A percentile compares a stretch with the other conserved stretches of the same genome.
Conservation (phyloP, 805 yeast species). For the Torulaspora maleeae region DNA sequence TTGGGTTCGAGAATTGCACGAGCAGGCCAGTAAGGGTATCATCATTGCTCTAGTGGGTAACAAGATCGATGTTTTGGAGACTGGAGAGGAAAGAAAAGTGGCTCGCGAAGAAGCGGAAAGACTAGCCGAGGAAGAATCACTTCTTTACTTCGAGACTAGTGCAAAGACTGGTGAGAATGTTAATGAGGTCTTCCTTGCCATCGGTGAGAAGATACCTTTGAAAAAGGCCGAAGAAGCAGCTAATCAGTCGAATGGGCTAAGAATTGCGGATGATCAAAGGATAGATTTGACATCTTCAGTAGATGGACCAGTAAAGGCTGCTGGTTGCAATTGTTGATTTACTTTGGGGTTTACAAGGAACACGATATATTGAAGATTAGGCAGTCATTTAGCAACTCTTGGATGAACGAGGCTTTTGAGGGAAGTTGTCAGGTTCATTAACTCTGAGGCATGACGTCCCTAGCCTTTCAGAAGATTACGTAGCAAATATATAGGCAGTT, state of each 20-base stretch:
- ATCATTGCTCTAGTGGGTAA: conserved; percentile 93
- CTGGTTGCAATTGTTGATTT: conserved; percentile 34
- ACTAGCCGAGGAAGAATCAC: conserved; percentile 85
- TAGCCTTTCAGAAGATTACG: neutral
- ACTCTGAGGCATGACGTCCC: neutral
- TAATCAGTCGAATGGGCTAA: conserved; percentile 20
- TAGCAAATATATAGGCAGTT: neutral
- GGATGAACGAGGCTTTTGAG: no score
- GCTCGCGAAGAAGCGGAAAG: conserved; percentile 80
- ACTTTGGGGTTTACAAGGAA: neutral
- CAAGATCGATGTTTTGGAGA: conserved; percentile 73
- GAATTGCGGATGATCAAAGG: conserved; percentile 29
- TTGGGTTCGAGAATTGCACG: conserved; percentile 95
- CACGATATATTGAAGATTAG: neutral
- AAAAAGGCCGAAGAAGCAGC: conserved; percentile 28
- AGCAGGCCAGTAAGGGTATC: conserved; percentile 89
- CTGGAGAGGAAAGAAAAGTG: conserved; percentile 56
- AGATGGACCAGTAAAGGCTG: conserved; percentile 30
- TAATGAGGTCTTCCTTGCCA: conserved; percentile 83
- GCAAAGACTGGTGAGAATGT: conserved; percentile 90
- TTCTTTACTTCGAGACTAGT: conserved; percentile 88
- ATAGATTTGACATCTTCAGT: conserved; percentile 35
- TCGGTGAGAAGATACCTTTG: conserved; percentile 78
- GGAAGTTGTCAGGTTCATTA: no score
- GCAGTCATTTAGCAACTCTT: no score